These are phyloP conservation scores for Pseudogymnoascus sp. DNA, from an alignment of 2,329 filamentous ascomycete genomes.

Conservation along the genomic window DNA sequence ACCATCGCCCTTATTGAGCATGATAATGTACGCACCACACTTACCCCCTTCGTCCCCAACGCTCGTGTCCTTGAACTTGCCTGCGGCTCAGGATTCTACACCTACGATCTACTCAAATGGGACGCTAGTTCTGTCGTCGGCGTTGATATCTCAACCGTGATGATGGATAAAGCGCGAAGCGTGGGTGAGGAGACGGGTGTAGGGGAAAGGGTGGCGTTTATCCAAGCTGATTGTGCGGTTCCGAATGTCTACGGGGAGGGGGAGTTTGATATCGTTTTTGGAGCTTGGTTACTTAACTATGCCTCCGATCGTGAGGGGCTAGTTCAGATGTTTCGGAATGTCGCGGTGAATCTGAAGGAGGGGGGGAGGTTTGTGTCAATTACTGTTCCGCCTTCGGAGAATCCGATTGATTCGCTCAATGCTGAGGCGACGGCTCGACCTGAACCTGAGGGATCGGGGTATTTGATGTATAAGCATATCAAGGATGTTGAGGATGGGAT, in stretches of 20 bases:
- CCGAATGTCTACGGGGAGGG: conserved; percentile 21
- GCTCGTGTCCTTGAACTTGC: conserved; percentile 32
- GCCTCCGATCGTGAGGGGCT: conserved; percentile 25
- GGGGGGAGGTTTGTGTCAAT: conserved; percentile 31
- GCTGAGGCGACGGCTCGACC: conserved; percentile 17
- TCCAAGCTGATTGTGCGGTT: conserved; percentile 26
- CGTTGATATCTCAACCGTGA: conserved; percentile 31
- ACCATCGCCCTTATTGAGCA: conserved; percentile 21
- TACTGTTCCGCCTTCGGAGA: conserved; percentile 22
- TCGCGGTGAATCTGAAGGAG: conserved; percentile 30
- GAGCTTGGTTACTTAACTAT: conserved; percentile 34
- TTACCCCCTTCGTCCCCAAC: conserved; percentile 18
- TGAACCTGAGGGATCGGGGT: conserved; percentile 16
- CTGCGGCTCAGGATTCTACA: conserved; percentile 33
- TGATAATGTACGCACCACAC: conserved; percentile 16
- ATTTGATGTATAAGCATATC: conserved; percentile 14
- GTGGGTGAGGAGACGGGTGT: background rate
- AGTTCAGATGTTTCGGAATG: conserved; percentile 31
- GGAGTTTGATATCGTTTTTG: conserved; percentile 32
- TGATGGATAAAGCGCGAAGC: conserved; percentile 27
- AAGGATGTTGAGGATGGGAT: conserved; percentile 22
- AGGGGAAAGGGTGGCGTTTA: conserved; percentile 12
- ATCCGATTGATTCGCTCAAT: conserved; percentile 19
- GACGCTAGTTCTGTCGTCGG: conserved; percentile 30
- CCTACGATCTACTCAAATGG: conserved; percentile 29